phyloP scores from a whole-genome alignment of 768 basidiomycete genomes.

The Trametes villosa region DNA sequence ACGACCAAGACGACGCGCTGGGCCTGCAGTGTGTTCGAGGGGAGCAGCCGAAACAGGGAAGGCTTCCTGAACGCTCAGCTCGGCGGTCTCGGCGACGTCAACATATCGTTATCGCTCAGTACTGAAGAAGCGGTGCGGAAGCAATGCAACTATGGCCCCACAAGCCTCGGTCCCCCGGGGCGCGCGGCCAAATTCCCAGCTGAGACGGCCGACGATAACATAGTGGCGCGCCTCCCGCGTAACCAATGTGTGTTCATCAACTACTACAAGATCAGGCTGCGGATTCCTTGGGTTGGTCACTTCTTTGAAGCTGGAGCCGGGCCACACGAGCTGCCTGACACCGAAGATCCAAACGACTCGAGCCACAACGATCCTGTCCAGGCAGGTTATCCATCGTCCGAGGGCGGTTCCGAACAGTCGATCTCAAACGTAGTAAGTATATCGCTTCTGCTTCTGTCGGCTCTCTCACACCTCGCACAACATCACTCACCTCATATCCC shows the following conservation, averaged over 20 bases:
- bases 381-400: not conserved
- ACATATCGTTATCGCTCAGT: not conserved
- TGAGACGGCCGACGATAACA: not conserved
- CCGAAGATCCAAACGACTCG: not conserved
- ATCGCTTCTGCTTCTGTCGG: not conserved
- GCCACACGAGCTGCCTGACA: slow-evolving; percentile 13
- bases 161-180: no score
- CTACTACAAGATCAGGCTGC: slow-evolving; percentile 23
- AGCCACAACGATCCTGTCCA: not conserved
- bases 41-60: not conserved
- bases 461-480: no score
- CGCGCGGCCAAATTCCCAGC: not conserved
- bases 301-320: slow-evolving; percentile 19
- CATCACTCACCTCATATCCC: not conserved
- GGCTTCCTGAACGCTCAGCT: not conserved
- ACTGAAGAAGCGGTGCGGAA: not conserved
- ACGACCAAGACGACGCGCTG: slow-evolving; percentile 16
- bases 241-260: slow-evolving; percentile 24
- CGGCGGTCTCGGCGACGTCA: not conserved
- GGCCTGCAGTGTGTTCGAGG: not conserved
- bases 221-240: not conserved
- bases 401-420: slow-evolving; percentile 3
- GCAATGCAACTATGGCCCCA: slow-evolving; percentile 3
- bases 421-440: not conserved
- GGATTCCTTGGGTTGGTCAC: not conserved